Evolutionary conservation across 2,329 filamentous ascomycete genomes (phyloP).

Genomic region (Colletotrichum orbiculare): DNA sequence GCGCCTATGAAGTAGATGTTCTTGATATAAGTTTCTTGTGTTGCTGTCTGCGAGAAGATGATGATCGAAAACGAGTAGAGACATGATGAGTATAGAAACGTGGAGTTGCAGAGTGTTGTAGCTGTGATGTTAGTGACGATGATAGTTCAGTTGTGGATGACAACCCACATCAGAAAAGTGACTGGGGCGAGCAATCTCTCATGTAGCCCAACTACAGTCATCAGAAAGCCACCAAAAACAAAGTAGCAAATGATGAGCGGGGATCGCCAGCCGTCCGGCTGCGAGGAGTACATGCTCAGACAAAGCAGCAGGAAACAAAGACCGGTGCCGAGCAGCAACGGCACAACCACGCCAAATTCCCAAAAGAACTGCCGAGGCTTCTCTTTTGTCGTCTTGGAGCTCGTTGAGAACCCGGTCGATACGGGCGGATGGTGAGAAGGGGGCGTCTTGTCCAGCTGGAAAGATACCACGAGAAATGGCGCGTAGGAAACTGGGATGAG

Average conservation of each 20-base stretch:
- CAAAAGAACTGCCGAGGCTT: no score
- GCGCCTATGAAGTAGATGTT: constrained; percentile 50
- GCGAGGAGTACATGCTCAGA: constrained; percentile 51
- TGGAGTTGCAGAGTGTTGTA: constrained; percentile 41
- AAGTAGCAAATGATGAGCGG: constrained; percentile 58
- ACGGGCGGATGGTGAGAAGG: no score
- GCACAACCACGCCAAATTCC: constrained; percentile 48
- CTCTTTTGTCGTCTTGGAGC: no score
- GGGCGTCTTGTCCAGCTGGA: no score
- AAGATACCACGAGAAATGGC: no score
- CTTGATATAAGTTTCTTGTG: constrained; percentile 43
- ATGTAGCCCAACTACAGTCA: constrained; percentile 57
- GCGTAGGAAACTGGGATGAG: no score
- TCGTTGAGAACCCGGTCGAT: no score
- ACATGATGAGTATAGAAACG: constrained; percentile 27
- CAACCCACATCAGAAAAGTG: constrained; percentile 60
- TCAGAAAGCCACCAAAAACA: constrained; percentile 61
- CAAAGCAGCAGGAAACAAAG: constrained; percentile 64
- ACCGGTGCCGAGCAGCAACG: constrained; percentile 62
- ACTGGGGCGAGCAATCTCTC: constrained; percentile 64
- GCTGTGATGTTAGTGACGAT: constrained; percentile 40
- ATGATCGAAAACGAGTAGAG: constrained; percentile 53
- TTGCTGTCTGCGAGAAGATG: constrained; percentile 49
- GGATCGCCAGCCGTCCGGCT: constrained; percentile 52
- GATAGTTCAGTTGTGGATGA: constrained; percentile 54